A percentile compares a stretch with the other conserved stretches of the same genome.
phyloP scores from a whole-genome alignment of 2,329 filamentous ascomycete genomes.

The Trichoderma arundinaceum region DNA sequence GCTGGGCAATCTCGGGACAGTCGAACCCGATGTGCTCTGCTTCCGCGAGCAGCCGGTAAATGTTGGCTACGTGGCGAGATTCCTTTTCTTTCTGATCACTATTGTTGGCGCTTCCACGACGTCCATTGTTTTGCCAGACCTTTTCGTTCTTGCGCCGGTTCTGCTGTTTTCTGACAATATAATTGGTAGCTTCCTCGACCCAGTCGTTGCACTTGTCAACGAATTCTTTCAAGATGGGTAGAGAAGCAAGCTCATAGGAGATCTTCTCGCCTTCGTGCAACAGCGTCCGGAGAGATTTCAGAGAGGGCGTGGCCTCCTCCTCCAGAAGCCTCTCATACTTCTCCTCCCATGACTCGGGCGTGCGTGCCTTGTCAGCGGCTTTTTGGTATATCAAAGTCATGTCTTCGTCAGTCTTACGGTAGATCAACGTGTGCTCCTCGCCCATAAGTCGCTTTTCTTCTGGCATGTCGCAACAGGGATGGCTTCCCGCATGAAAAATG shows the following conservation, averaged over 20 bases:
- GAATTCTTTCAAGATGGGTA: conserved; percentile 82
- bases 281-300: conserved; percentile 83
- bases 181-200: conserved; percentile 95
- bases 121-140: conserved; percentile 74
- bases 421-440: conserved; percentile 74
- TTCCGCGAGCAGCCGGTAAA: conserved; percentile 80
- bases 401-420: conserved; percentile 75
- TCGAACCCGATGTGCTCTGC: conserved; percentile 91
- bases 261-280: conserved; percentile 96
- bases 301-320: conserved; percentile 80
- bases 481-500: conserved; percentile 77
- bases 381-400: conserved; percentile 72
- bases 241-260: conserved; percentile 82
- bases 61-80: conserved; percentile 85
- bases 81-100: conserved; percentile 74
- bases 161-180: conserved; percentile 96
- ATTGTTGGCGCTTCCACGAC: conserved; percentile 58
- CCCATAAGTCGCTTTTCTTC: conserved; percentile 72
- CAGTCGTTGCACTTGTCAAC: conserved; percentile 97
- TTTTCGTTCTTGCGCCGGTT: conserved; percentile 95
- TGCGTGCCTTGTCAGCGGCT: conserved; percentile 81
- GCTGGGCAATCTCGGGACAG: conserved; percentile 83
- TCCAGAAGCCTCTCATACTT: conserved; percentile 86
- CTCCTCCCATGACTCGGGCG: conserved; percentile 87
- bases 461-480: conserved; percentile 77